Evolutionary conservation across 441 rosid genomes (phyloP), one percentile per base, ranked within the genome.

Genomic region (Erodium trifolium): DNA sequence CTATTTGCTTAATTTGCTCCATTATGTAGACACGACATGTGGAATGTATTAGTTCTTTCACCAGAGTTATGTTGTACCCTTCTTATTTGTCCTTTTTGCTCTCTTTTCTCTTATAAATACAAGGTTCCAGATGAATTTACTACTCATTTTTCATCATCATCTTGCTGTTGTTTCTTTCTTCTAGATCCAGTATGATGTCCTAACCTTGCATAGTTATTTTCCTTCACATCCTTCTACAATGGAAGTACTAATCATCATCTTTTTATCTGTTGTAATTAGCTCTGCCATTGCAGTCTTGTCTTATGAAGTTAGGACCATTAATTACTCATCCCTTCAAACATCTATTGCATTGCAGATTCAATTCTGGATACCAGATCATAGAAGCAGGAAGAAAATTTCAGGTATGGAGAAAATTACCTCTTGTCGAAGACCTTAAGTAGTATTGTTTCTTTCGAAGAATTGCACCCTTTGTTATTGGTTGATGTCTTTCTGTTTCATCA

Each of bases 331-430:
- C 17, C 27, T 18, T 57, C 19, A 12, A 39, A 16, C 11, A 47
- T 67, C 51, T 71, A n/a, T 60, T 19, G 63, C 17, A 12, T 65
- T 67, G 72, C 80, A 79, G 74, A 73, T 16, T n/a, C 34, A 13
- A 39, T 55, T 55, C 63, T 19, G 8, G 2, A 17, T 55, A 55
- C 9, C 63, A 17, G 63, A 55, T 12, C 63, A 55, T 27, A 55
- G 27, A 3, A 19, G 27, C 12, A 55, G 17, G 63, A 55, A 55
- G 27, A 55, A 55, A 18, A 55, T 9, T 55, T 55, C 5, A 55
- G 63, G n/a, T 62, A 23, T 62, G 65, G 34, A 62, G 65, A 45
- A 64, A 68, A 16, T 43, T 34, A 12, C 41, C 12, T 43, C 65
- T 49, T 68, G 19, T 51, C 27, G 49, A 55, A 67, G 74, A 29